Conservation (phyloP, 257 asterid genomes). For the Gentiana macrophylla region DNA sequence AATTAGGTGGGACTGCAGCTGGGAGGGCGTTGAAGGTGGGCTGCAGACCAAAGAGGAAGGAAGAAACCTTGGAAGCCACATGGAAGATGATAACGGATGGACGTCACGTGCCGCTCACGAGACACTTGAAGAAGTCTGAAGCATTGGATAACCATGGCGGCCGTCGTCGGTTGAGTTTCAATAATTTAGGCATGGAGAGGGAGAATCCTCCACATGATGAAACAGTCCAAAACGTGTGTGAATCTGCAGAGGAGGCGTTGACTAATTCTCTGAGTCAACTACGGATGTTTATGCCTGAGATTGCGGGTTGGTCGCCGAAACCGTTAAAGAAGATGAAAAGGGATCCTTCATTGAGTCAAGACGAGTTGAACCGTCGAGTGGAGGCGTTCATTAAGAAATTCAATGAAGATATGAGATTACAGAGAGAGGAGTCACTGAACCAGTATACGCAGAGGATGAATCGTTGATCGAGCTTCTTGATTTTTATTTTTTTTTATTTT, state of each 20-base stretch:
- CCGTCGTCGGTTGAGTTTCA: neutral
- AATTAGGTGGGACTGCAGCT: neutral
- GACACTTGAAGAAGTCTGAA: conserved; percentile 34
- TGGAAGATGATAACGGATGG: conserved; percentile 75
- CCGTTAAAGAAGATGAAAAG: conserved; percentile 9
- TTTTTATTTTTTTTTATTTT: no score
- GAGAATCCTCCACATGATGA: neutral
- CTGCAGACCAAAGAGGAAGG: conserved; percentile 28
- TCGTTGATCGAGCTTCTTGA: conserved; percentile 13
- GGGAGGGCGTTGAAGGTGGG: conserved; percentile 28
- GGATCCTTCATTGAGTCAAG: conserved; percentile 24
- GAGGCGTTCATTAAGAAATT: conserved; percentile 32
- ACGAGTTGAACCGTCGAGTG: conserved; percentile 26
- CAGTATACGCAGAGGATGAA: conserved; percentile 27
- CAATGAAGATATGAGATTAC: conserved; percentile 35
- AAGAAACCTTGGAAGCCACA: conserved; percentile 61
- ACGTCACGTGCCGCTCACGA: conserved; percentile 33
- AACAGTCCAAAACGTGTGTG: conserved; percentile 5
- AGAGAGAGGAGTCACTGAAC: conserved; percentile 26
- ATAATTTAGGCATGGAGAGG: neutral
- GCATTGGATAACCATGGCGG: conserved; percentile 26
- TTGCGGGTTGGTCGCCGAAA: neutral
- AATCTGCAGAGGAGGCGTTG: conserved; percentile 41
- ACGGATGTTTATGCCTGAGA: no score
- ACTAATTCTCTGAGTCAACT: no score